phyloP scores from a whole-genome alignment of 1,284 basidiomycete genomes.

The Inonotus hispidus region DNA sequence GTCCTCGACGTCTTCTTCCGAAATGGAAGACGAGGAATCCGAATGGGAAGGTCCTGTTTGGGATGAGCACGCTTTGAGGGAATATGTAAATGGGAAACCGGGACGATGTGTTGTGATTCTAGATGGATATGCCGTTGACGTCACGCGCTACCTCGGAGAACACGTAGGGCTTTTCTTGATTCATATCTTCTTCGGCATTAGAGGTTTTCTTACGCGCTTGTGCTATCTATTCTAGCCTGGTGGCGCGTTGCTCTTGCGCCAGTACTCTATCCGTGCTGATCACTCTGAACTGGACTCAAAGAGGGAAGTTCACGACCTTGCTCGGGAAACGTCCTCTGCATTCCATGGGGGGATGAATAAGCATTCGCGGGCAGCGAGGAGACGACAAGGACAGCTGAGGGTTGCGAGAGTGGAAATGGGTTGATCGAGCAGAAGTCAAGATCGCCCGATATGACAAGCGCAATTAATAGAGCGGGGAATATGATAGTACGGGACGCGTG shows the following conservation, averaged over 20 bases:
- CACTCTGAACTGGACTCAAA: background rate
- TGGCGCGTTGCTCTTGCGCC: slow-evolving; percentile 42
- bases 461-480: background rate
- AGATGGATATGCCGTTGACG: slow-evolving; percentile 61
- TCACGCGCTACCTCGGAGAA: slow-evolving; percentile 55
- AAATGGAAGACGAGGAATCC: slow-evolving; percentile 4
- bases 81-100: slow-evolving; percentile 30
- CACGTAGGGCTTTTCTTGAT: slow-evolving; percentile 50
- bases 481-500: background rate
- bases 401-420: slow-evolving; percentile 3
- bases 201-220: background rate
- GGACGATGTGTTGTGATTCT: slow-evolving; percentile 50
- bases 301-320: background rate
- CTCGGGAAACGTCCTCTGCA: slow-evolving; percentile 53
- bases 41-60: slow-evolving; percentile 33
- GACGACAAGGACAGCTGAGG: background rate
- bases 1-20: slow-evolving; percentile 5
- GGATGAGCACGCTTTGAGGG: slow-evolving; percentile 33
- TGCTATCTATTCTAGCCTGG: slow-evolving; percentile 40
- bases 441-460: background rate
- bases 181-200: background rate
- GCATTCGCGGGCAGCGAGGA: slow-evolving; percentile 55
- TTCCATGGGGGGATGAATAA: slow-evolving; percentile 71
- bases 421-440: background rate
- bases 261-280: slow-evolving; percentile 34